Evolutionary conservation across 805 yeast species (phyloP).

Genomic region (Candida coquimbonensis): DNA sequence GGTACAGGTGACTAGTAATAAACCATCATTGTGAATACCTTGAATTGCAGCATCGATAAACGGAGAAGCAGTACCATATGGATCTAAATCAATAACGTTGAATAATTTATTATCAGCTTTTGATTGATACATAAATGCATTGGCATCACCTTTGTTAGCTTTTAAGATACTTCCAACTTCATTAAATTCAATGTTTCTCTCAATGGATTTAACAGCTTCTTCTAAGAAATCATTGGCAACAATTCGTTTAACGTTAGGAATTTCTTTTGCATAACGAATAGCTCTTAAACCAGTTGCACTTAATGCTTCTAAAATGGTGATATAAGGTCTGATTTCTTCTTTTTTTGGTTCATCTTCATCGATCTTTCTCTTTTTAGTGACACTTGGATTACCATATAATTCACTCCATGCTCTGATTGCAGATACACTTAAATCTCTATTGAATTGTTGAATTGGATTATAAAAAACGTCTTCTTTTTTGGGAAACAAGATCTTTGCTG

Average conservation of each 20-base stretch:
- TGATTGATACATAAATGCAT: constrained; percentile 58
- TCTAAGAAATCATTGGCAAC: constrained; percentile 87
- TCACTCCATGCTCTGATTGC: constrained; percentile 85
- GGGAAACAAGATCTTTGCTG: constrained; percentile 76
- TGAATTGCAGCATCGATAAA: constrained; percentile 90
- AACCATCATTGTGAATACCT: constrained; percentile 74
- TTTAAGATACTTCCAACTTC: constrained; percentile 47
- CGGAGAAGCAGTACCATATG: constrained; percentile 96
- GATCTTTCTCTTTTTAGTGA: constrained; percentile 26
- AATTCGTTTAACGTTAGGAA: constrained; percentile 64
- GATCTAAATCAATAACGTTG: constrained; percentile 91
- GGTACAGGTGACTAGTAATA: constrained; percentile 88
- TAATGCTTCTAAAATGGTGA: constrained; percentile 78
- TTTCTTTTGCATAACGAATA: constrained; percentile 86
- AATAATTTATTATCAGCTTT: constrained; percentile 39
- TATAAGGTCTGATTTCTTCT: constrained; percentile 27
- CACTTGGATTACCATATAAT: constrained; percentile 35
- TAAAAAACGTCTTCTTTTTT: constrained; percentile 82
- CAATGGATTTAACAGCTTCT: constrained; percentile 79
- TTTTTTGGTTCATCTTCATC: constrained; percentile 19
- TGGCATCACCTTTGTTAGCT: constrained; percentile 87
- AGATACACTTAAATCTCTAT: constrained; percentile 81
- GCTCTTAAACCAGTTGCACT: constrained; percentile 96
- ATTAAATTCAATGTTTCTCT: constrained; percentile 64
- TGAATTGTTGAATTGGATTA: constrained; percentile 95